Conservation (phyloP, 2,329 filamentous ascomycete genomes). For the Sclerotinia minor region DNA sequence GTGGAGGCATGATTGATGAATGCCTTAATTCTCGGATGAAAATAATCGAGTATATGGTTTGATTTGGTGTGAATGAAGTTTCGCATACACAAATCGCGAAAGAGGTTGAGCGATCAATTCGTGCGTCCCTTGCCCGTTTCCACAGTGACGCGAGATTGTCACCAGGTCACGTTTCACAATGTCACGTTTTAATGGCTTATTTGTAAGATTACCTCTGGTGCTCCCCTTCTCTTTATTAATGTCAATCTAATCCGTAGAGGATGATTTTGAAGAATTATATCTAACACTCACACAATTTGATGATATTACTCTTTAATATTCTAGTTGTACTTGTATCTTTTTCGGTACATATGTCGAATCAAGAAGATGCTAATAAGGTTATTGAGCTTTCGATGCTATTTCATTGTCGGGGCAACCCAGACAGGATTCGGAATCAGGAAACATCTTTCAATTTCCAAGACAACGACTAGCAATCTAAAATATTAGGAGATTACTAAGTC, state of each 20-base stretch:
- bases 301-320: background rate
- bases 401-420: background rate
- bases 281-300: background rate
- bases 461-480: no score
- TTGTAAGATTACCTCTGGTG: no score
- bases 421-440: no score
- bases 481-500: no score
- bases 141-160: background rate
- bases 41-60: background rate
- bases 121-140: background rate
- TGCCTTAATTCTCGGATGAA: background rate
- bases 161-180: conserved; percentile 1
- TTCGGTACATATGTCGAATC: background rate
- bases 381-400: background rate
- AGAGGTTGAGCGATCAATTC: background rate
- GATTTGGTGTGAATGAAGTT: background rate
- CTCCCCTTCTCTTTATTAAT: background rate
- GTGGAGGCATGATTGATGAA: background rate
- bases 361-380: background rate
- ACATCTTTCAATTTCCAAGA: background rate
- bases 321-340: background rate
- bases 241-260: background rate
- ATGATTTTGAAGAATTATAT: background rate
- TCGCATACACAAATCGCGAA: background rate
- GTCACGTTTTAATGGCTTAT: background rate